Base-by-base conservation (phyloP, 352 stramenopile genomes). In the Pythium coloratum region DNA sequence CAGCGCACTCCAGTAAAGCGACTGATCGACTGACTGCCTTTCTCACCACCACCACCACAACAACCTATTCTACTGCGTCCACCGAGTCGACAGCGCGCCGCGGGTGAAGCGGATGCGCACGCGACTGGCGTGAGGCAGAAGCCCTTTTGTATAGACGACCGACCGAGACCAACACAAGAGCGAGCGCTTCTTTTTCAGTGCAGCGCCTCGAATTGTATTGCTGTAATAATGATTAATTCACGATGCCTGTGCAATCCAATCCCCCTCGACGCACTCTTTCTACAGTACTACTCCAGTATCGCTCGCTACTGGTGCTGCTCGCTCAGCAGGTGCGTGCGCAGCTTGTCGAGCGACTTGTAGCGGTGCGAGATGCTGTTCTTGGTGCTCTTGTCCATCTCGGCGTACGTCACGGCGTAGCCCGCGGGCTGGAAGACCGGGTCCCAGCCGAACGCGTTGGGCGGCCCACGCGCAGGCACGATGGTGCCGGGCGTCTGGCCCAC, bases 361-460 rank as follows among this genome's bases (percentile, higher is more conserved):
- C 92, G 85, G 72, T 98, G 92, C 59, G 87, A 96, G 69, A 98
- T 96, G 50, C 74, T 75, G 82, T 98, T 97, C 79, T 98, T 98
- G 18, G 75, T 82, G 20, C 59, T 59, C 75, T 96, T 97, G 64
- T 95, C 84, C 88, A 98, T 91, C 76, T 98, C 90, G 42, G 90
- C 92, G 79, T 95, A 98, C 53, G 92, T 97, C 54, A 80, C 40
- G 0, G 86, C 76, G 64, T 77, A 95, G 56, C 90, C 92, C 18
- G 94, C 76, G 0, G 92, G 90, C 71, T 94, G 73, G 76, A 98
- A 98, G 36, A 97, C 75, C 9, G 91, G 81, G 75, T 98, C 92
- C 92, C 92, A 98, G 14, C 92, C 91, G 65, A 98, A 98, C 44
- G 78, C 84, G 16, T 70, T 81, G n/a, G 83, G 54, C 0, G 83